Evolutionary conservation across 129 eudicot species (phyloP).

Genomic region (Gnaphalium uliginosum): DNA sequence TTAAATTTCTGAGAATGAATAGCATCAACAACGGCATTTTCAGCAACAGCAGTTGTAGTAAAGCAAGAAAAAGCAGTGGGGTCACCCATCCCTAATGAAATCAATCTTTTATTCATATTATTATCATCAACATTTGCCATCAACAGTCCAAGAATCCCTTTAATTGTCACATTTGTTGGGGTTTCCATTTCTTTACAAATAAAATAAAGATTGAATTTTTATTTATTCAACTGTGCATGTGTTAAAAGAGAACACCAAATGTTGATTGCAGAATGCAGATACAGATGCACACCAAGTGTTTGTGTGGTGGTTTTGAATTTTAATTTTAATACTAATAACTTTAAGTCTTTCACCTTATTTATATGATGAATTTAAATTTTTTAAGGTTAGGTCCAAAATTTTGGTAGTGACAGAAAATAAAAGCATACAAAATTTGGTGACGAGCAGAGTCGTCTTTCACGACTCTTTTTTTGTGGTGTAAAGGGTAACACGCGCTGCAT

Average conservation of each 20-base stretch:
- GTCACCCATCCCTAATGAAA: constrained; percentile 97
- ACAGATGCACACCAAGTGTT: constrained; percentile 8
- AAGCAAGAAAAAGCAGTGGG: constrained; percentile 90
- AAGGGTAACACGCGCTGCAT: background rate
- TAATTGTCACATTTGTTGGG: constrained; percentile 67
- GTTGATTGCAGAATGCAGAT: background rate
- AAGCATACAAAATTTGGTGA: constrained; percentile 21
- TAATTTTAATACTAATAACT: background rate
- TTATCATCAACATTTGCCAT: constrained; percentile 47
- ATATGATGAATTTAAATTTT: too few relatives aligned
- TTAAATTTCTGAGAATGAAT: constrained; percentile 60
- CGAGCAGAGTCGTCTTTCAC: constrained; percentile 13
- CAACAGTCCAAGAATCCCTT: constrained; percentile 72
- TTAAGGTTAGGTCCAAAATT: background rate
- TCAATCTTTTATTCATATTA: constrained; percentile 28
- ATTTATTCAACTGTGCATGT: constrained; percentile 4
- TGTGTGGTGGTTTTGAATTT: constrained; percentile 16
- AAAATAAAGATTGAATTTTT: background rate
- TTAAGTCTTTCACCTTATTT: too few relatives aligned
- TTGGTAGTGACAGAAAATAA: constrained; percentile 10
- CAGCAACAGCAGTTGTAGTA: constrained; percentile 52
- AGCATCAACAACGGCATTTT: constrained; percentile 60
- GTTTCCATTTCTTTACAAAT: constrained; percentile 30
- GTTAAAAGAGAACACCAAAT: background rate
- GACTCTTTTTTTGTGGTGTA: constrained; percentile 28